phyloP scores from a whole-genome alignment of 805 yeast species.

The Brettanomyces naardenensis region DNA sequence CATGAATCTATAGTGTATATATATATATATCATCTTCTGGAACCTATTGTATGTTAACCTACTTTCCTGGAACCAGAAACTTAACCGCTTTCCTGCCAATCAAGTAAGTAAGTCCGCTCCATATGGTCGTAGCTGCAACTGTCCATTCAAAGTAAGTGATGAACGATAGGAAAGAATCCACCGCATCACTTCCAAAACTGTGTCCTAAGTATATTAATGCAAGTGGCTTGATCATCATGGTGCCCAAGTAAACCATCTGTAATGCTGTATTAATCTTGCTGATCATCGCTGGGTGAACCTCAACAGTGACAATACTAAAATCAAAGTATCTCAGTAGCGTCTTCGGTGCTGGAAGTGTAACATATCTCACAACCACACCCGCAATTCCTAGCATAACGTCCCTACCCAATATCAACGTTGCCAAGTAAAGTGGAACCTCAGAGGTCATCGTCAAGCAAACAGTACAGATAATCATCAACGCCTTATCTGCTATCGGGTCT shows the following conservation, averaged over 20 bases:
- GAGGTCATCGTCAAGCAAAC: slow-evolving; percentile 61
- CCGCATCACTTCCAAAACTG: slow-evolving; percentile 16
- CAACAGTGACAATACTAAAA: slow-evolving; percentile 71
- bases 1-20: background rate
- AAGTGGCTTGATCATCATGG: slow-evolving; percentile 50
- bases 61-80: slow-evolving; percentile 7
- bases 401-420: slow-evolving; percentile 71
- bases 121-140: slow-evolving; percentile 63
- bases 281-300: slow-evolving; percentile 78
- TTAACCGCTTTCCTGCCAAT: slow-evolving; percentile 64
- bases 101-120: slow-evolving; percentile 74
- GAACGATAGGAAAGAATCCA: slow-evolving; percentile 17
- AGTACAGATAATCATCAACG: slow-evolving; percentile 81
- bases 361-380: slow-evolving; percentile 66
- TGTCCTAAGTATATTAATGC: slow-evolving; percentile 28
- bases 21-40: background rate
- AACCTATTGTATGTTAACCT: background rate
- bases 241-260: slow-evolving; percentile 84
- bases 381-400: slow-evolving; percentile 67
- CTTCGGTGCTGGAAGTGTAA: slow-evolving; percentile 67
- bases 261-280: slow-evolving; percentile 86
- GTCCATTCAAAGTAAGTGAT: slow-evolving; percentile 36
- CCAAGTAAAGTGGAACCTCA: slow-evolving; percentile 64
- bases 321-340: slow-evolving; percentile 71
- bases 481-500: slow-evolving; percentile 94